phyloP scores from a whole-genome alignment of 192 early-diverging fungal genomes.

The Diversispora epigaea region DNA sequence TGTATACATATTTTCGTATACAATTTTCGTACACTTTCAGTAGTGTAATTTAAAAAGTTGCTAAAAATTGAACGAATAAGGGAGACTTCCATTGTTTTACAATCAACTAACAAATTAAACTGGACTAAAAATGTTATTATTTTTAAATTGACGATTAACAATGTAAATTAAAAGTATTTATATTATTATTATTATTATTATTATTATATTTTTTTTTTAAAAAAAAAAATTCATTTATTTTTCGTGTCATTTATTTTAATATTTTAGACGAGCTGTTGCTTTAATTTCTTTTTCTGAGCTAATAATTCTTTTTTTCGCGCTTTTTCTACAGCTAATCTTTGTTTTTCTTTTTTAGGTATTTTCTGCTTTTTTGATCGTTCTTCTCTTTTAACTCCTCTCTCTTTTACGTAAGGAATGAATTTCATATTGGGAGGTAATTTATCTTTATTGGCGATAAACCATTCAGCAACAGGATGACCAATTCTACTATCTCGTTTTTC shows the following conservation, averaged over 20 bases:
- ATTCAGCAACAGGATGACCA: constrained; percentile 45
- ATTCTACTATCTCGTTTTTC: constrained; percentile 18
- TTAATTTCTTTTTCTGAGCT: background rate
- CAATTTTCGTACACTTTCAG: background rate
- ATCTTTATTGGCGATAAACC: constrained; percentile 42
- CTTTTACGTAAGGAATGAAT: constrained; percentile 45
- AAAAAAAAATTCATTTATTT: too few relatives aligned
- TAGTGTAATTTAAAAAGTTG: background rate
- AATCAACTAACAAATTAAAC: background rate
- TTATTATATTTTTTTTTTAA: background rate
- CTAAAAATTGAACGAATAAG: constrained; percentile 7
- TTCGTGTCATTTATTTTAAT: too few relatives aligned
- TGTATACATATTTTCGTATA: background rate
- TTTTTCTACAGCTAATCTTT: background rate
- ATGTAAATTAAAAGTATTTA: background rate
- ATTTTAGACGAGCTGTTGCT: too few relatives aligned
- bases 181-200: background rate
- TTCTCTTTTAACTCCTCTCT: constrained; percentile 38
- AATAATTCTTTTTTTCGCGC: background rate
- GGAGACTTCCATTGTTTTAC: background rate
- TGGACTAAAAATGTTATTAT: background rate
- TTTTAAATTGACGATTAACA: too few relatives aligned
- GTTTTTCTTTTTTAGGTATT: background rate
- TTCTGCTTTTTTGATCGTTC: constrained; percentile 26
- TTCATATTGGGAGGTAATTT: constrained; percentile 42